Conservation (phyloP, 108 stramenopile species). For the Mediolabrus comicus region DNA sequence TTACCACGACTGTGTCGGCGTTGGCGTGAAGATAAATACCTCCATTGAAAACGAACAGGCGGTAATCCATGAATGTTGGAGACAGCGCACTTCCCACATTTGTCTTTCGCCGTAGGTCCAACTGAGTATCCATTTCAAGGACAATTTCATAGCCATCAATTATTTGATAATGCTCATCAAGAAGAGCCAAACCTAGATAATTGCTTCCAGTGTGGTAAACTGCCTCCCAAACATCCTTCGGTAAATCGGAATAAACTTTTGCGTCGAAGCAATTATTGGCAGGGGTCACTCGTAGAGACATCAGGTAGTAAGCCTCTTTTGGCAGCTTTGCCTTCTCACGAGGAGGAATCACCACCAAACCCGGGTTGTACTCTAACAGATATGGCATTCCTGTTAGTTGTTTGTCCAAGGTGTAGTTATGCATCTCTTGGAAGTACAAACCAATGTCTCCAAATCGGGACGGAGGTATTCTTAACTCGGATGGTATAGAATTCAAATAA, state of each 20-base stretch:
- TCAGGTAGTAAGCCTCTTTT: constrained; percentile 29
- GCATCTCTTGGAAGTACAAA: constrained; percentile 19
- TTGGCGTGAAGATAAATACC: constrained; percentile 37
- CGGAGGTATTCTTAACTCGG: constrained; percentile 30
- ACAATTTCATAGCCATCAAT: constrained; percentile 35
- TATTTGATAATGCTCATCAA: constrained; percentile 25
- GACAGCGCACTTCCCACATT: not conserved
- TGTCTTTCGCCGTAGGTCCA: constrained; percentile 16
- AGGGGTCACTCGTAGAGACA: constrained; percentile 41
- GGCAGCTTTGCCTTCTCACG: constrained; percentile 16
- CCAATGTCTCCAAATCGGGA: constrained; percentile 28
- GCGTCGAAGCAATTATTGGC: constrained; percentile 43
- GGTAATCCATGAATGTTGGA: constrained; percentile 41
- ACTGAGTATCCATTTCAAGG: constrained; percentile 31
- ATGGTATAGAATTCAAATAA: constrained; percentile 33
- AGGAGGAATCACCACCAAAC: constrained; percentile 24
- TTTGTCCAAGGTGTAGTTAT: constrained; percentile 3
- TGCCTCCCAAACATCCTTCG: constrained; percentile 22
- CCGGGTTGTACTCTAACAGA: constrained; percentile 45
- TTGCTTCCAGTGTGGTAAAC: constrained; percentile 34
- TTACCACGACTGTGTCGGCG: constrained; percentile 23
- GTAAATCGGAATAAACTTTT: constrained; percentile 11
- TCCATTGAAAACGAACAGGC: constrained; percentile 30
- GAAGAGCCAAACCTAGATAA: constrained; percentile 35
- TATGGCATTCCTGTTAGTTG: constrained; percentile 16